Percentiles rank a stretch among this genome's conserved stretches.
phyloP scores from a whole-genome alignment of 208 protist species.

The Trypanosoma rangeli region DNA sequence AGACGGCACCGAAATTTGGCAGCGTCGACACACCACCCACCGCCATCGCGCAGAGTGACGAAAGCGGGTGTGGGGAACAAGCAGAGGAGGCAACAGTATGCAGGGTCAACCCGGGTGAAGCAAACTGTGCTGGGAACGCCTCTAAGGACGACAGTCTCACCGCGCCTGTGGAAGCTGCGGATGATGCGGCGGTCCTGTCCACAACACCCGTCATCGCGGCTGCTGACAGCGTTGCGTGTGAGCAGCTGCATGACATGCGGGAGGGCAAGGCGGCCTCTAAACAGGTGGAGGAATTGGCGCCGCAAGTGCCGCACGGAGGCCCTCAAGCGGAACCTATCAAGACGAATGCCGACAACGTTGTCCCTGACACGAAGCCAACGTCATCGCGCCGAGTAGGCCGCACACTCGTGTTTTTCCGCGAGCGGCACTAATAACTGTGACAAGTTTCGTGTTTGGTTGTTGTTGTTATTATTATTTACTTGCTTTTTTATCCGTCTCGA shows the following conservation, averaged over 20 bases:
- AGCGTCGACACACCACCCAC: neutral
- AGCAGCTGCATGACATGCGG: neutral
- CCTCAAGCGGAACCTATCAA: neutral
- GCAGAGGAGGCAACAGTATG: neutral
- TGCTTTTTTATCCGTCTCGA: neutral
- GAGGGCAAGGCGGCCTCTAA: neutral
- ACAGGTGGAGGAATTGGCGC: neutral
- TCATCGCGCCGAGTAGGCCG: neutral
- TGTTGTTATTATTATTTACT: neutral
- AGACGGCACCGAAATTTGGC: neutral
- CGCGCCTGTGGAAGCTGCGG: no score
- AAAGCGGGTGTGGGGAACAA: neutral
- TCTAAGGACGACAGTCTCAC: neutral
- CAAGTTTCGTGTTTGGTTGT: neutral
- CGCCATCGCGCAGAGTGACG: neutral
- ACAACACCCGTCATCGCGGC: no score
- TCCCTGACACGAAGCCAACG: neutral
- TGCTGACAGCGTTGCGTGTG: no score
- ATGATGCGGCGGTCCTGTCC: no score
- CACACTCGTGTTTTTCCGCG: constrained; percentile 17
- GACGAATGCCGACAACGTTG: neutral
- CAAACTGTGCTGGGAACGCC: neutral
- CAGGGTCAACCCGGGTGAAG: neutral
- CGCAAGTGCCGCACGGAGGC: neutral
- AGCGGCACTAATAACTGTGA: neutral